Evolutionary conservation across 2,329 filamentous ascomycete species (phyloP), one percentile per base, ranked within the genome.

Genomic region (Pseudopyricularia cyperi): DNA sequence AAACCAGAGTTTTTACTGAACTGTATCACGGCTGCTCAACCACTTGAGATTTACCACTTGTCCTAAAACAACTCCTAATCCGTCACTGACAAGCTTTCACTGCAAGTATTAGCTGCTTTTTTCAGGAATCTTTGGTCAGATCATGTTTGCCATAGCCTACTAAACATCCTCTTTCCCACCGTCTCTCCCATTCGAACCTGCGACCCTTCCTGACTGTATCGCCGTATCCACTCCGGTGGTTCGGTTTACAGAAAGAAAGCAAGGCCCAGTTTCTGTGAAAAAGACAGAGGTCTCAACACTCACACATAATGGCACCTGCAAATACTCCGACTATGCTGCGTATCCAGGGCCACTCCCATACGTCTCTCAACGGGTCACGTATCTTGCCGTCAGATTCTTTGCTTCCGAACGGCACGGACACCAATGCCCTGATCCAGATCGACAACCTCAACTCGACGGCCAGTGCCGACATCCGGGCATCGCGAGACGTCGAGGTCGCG

Each of bases 401-500:
- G 7, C 39, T 19, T 6, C 14, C 2, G 22, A 26, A 6, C 22
- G 5, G 24, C 39, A 15, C 39, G 9, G 39, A 44, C 39, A 17
- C 24, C 7, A 19, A 44, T 14, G 22, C 19, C 17, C 3, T 44
- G 17, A 12, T 15, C 19, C 39, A 24, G 19, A 5, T 44, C 19
- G 39, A 44, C 7, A 19, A 44, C 9, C 7, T 44, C 19, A 44
- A 44, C 11, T 22, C 39, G 19, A 44, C 39, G 9, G 39, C 19
- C 11, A 22, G 39, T 6, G 12, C 14, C 24, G 39, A 44, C 17
- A 19, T 24, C 2, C 11, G 39, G 39, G 39, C 39, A 4, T 19
- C 11, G 22, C 39, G 12, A 4, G 39, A 54, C 48, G 52, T 60
- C 44, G 55, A 57, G 46, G 54, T 54, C 9, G 56, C 49, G 22